These are phyloP conservation scores for Ophiostoma sp. DNA, from an alignment of 2,329 filamentous ascomycete genomes.

Conservation along the genomic window DNA sequence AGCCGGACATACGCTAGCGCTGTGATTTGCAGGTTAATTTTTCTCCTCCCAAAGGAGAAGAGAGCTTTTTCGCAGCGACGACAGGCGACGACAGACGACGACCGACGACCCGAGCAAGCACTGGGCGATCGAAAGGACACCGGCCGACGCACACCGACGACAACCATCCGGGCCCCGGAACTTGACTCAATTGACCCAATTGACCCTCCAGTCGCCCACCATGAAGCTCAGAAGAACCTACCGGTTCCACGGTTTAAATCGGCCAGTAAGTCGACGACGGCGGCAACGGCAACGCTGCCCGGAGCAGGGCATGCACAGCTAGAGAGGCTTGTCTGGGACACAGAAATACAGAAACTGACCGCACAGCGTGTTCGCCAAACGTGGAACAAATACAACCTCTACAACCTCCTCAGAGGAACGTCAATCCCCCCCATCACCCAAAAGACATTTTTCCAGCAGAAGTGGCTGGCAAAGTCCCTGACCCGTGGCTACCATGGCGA, in stretches of 20 bases:
- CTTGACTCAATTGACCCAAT: slow-evolving; percentile 11
- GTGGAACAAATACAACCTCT: slow-evolving; percentile 97
- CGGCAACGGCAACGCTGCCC: not conserved
- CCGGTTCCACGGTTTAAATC: slow-evolving; percentile 62
- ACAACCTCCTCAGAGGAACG: slow-evolving; percentile 64
- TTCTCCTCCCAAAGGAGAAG: slow-evolving; percentile 2
- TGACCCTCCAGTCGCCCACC: slow-evolving; percentile 31
- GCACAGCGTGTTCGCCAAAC: slow-evolving; percentile 83
- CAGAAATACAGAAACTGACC: not conserved
- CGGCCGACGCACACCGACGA: not conserved
- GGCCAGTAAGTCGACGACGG: slow-evolving; percentile 50
- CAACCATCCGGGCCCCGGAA: slow-evolving; percentile 7
- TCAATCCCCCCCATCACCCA: slow-evolving; percentile 38
- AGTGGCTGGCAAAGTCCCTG: slow-evolving; percentile 85
- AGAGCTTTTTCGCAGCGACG: slow-evolving; percentile 18
- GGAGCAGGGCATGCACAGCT: not conserved
- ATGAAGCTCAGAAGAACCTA: slow-evolving; percentile 52
- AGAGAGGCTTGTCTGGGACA: not conserved
- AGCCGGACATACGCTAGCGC: slow-evolving; percentile 12
- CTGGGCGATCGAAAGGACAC: not conserved
- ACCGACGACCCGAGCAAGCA: slow-evolving; percentile 11
- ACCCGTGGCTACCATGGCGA: slow-evolving; percentile 90
- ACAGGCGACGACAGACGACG: slow-evolving; percentile 18
- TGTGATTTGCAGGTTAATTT: slow-evolving; percentile 24
- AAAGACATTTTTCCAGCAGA: slow-evolving; percentile 92